Percentiles rank a stretch among this genome's conserved stretches.
Evolutionary conservation across 805 yeast genomes (phyloP).

Genomic region (Hemisphaericaspora nanyangensis): DNA sequence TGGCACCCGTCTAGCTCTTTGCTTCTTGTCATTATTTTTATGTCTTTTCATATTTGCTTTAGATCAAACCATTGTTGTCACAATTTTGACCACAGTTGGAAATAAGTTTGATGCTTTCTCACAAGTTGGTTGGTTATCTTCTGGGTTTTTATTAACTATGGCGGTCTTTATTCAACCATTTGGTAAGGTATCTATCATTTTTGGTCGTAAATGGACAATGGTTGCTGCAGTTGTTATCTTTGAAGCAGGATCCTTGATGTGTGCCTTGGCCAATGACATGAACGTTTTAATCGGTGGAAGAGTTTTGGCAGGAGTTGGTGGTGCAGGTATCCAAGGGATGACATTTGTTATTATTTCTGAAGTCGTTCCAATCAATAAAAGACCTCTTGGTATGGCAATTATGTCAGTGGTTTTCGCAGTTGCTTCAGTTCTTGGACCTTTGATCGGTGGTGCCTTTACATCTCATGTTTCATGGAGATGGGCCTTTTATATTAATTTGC

Average conservation of each 20-base stretch:
- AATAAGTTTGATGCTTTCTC: slow-evolving; percentile 30
- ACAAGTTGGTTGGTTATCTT: slow-evolving; percentile 35
- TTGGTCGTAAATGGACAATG: slow-evolving; percentile 32
- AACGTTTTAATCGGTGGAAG: slow-evolving; percentile 42
- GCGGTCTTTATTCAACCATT: slow-evolving; percentile 32
- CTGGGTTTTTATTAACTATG: slow-evolving; percentile 34
- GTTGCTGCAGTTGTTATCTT: slow-evolving; percentile 20
- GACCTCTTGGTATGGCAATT: slow-evolving; percentile 56
- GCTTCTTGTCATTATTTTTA: slow-evolving; percentile 25
- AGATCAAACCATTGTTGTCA: slow-evolving; percentile 38
- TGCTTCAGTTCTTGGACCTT: slow-evolving; percentile 53
- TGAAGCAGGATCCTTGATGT: slow-evolving; percentile 27
- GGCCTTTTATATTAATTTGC: slow-evolving; percentile 50
- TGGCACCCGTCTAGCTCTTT: slow-evolving; percentile 22
- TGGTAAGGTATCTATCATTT: slow-evolving; percentile 34
- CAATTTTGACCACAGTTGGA: slow-evolving; percentile 32
- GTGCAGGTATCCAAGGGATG: slow-evolving; percentile 52
- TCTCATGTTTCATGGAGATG: slow-evolving; percentile 51
- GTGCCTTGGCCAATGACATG: slow-evolving; percentile 35
- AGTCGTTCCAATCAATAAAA: slow-evolving; percentile 48
- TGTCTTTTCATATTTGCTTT: slow-evolving; percentile 33
- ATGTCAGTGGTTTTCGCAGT: slow-evolving; percentile 46
- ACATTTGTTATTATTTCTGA: slow-evolving; percentile 53
- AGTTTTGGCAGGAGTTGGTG: slow-evolving; percentile 57
- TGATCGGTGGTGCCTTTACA: slow-evolving; percentile 49